Base-by-base conservation (phyloP, 1,284 basidiomycete species). In the Trichosporon coremiiforme region DNA sequence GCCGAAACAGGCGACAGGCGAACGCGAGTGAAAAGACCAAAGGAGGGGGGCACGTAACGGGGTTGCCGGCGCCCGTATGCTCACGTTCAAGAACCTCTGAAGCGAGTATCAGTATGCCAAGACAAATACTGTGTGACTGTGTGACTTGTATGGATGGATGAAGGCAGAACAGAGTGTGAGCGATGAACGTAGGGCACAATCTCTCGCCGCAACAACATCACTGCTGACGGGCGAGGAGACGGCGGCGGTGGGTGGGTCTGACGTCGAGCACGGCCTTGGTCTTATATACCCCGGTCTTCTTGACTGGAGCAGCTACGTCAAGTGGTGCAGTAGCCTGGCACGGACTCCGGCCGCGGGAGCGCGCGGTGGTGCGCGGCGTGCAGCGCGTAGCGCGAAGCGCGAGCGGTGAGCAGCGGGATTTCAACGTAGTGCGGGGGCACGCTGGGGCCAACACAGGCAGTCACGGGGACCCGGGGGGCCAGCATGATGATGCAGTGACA, bases 391-490 rank as follows among this genome's bases (percentile, higher is more conserved):
- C 25, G 25, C 25, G 25, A 25, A 25, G 25, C 25, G 25, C 25
- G 25, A 7, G 50, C 50, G 50, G 50, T 53, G 50, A 10, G 50
- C 50, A 22, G 50, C 50, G 50, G 50, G 17, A 20, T 22, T 10
- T 35, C 50, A 25, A 25, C 25, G 25, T 25, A 25, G 25, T 25
- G 25, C 25, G 25, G 25, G 25, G 25, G 25, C 25, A 25, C 25
- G 25, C 25, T 25, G 25, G 25, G 25, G 25, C 25, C 25, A 25
- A 25, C 25, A 25, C 25, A 25, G 25, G 25, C 25, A 53, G 50
- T 53, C 50, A 25, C 50, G 50, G 50, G 50, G 50, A 53, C 50
- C 50, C 50, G 22, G 50, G 50, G 50, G 50, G 45, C 45, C 15
- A n/a, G 6, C 15, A 25, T 25, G 25, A 25, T 25, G 25, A 25